Base-by-base conservation (phyloP, 495 filamentous ascomycete genomes). In the Astrocystis sublimbata region DNA sequence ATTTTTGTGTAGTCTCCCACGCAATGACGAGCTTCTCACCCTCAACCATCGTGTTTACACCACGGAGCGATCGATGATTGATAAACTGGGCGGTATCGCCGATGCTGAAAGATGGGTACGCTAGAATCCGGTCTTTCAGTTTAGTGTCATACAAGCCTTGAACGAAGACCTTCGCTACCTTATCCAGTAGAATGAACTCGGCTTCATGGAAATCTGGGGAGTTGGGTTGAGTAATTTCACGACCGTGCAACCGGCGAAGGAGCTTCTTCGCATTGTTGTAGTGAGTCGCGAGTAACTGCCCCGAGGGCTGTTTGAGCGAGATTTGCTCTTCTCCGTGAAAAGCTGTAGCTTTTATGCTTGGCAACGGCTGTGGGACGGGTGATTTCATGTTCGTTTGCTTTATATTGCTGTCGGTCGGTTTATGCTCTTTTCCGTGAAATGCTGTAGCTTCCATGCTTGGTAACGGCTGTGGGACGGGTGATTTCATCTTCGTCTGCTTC, bases 21-120 rank as follows among this genome's bases (percentile, higher is more conserved):
- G 71, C 61, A 61, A 75, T 63, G 6, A 75, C 71, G 31, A 83
- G 65, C 6, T 66, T 62, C 61, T 85, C 82, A 17, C 83, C 82
- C 56, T 86, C 83, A 5, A 78, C 63, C 35, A 84, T 78, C n/a
- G 65, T 75, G 51, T 75, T 69, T 1, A 79, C 71, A 0, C 81
- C 79, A 21, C 66, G 60, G 0, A 86, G 79, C 4, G 81, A 80
- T 17, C 80, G 76, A 49, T 68, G 59, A 51, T 74, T 63, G 19
- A 55, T 58, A 8, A 58, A 24, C 6, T 65, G 51, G 28, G 67
- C 67, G 1, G 70, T 60, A 15, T 65, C 65, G n/a, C 63, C 58
- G 6, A 58, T 30, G 30, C 60, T 60, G 10, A 85, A 67, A 4
- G 78, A 83, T 41, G 66, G 66, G 51, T 76, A 79, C 1, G 56